Conservation (phyloP, 2,329 filamentous ascomycete genomes). For the Dryadomyces quercivorus region DNA sequence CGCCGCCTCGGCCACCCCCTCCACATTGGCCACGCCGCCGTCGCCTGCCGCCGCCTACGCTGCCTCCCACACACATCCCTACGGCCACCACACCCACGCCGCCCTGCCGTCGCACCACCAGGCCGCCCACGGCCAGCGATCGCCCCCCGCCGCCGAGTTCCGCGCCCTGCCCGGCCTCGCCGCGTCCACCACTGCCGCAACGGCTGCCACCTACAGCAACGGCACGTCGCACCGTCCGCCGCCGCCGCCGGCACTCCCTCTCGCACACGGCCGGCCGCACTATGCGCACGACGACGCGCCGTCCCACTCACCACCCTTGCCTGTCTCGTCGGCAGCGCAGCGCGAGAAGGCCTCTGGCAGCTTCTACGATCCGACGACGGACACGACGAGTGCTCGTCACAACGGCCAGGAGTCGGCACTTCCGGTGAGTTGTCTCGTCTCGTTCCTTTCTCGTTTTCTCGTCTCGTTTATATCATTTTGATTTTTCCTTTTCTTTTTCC, state of each 20-base stretch:
- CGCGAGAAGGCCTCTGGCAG: conserved; percentile 20
- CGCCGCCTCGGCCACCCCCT: not conserved
- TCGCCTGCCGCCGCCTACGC: not conserved
- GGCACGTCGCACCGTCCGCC: conserved; percentile 11
- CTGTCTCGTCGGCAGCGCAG: conserved; percentile 1
- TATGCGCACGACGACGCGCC: not conserved
- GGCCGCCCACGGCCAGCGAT: conserved; percentile 26
- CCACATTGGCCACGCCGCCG: not conserved
- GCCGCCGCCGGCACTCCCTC: not conserved
- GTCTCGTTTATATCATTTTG: not conserved
- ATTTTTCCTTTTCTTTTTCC: not conserved
- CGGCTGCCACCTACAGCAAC: conserved; percentile 13
- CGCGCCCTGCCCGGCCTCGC: conserved; percentile 16
- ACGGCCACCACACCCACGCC: not conserved
- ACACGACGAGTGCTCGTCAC: conserved; percentile 33
- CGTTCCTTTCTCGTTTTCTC: not conserved
- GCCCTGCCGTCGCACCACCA: conserved; percentile 24
- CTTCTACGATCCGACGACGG: conserved; percentile 43
- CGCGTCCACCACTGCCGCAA: conserved; percentile 10
- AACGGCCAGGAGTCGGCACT: conserved; percentile 27
- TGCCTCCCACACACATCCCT: conserved; percentile 6
- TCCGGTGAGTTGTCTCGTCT: conserved; percentile 27
- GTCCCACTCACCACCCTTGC: conserved; percentile 2
- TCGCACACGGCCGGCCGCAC: not conserved
- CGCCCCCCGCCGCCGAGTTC: conserved; percentile 33